Percentiles rank a stretch among this genome's conserved stretches.
Conservation (phyloP, 805 yeast genomes). For the Candida broadrunensis region DNA sequence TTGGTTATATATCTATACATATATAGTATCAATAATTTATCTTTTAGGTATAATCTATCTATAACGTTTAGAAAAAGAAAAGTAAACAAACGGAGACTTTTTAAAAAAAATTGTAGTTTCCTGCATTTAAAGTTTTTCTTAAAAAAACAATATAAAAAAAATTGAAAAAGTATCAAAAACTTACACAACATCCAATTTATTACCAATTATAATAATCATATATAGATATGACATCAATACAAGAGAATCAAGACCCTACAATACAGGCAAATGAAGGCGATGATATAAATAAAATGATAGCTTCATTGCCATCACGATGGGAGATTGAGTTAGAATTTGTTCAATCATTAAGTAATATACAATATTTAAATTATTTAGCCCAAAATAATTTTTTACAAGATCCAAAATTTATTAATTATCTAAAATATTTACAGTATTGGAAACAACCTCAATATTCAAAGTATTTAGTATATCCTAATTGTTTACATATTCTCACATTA, state of each 20-base stretch:
- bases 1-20: too few species aligned
- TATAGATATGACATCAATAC: constrained; percentile 6
- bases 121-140: too few species aligned
- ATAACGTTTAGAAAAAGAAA: neutral
- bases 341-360: constrained; percentile 87
- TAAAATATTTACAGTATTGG: constrained; percentile 87
- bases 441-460: constrained; percentile 64
- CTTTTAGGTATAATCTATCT: neutral
- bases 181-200: too few species aligned
- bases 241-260: too few species aligned
- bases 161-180: too few species aligned
- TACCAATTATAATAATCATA: too few species aligned
- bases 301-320: constrained; percentile 70
- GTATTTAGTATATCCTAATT: constrained; percentile 81
- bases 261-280: too few species aligned
- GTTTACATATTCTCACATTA: constrained; percentile 74
- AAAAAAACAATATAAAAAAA: too few species aligned
- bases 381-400: constrained; percentile 77
- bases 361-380: constrained; percentile 80
- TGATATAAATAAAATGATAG: too few species aligned
- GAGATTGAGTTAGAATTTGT: constrained; percentile 92
- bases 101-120: too few species aligned
- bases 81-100: too few species aligned
- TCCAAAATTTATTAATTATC: constrained; percentile 67
- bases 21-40: neutral